Evolutionary conservation across 305 asterid genomes (phyloP), one percentile per base, ranked within the genome.

Genomic region (Solanum aculeatissimum): DNA sequence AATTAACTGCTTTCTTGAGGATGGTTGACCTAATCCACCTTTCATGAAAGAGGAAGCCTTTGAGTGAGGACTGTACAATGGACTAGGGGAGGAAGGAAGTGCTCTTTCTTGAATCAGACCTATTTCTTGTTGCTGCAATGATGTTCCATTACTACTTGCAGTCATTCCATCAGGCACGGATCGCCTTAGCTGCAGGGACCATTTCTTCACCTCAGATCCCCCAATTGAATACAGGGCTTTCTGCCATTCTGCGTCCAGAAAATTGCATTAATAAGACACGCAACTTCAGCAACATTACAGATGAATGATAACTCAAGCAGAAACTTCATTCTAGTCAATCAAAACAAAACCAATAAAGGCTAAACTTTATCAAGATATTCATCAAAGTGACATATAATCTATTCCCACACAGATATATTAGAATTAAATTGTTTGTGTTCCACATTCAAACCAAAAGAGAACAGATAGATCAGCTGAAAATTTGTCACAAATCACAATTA

Each of bases 161-260:
- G 97, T 88, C 84, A 94, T 87, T 86, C 98, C 98, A 86, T 97
- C 99, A 27, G 99, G 97, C 82, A 93, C 85, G 47, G 98, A 91
- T 83, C 97, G 92, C 74, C 99, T 89, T 81, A 97, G 94, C 92
- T 97, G 99, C 90, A 97, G 90, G 54, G 99, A 92, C 99, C 99
- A 97, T 90, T 97, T 97, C 87, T 94, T 94, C 86, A 97, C 96
- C 88, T 97, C 99, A 2, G 99, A 91, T 85, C 99, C 98, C 83
- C 99, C 98, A 85, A 96, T 91, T 57, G 99, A 88, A 86, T 94
- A 97, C 81, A 97, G 89, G 35, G 99, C 99, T 90, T 97, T 97
- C 92, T 97, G 99, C 99, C 99, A 97, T 90, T 95, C 99, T 97
- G 95, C 86, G 79, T 80, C 88, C 80, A 90, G 82, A 77, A 51